Conservation (phyloP, 164 flowering plant genomes). For the Stephania cephalantha region DNA sequence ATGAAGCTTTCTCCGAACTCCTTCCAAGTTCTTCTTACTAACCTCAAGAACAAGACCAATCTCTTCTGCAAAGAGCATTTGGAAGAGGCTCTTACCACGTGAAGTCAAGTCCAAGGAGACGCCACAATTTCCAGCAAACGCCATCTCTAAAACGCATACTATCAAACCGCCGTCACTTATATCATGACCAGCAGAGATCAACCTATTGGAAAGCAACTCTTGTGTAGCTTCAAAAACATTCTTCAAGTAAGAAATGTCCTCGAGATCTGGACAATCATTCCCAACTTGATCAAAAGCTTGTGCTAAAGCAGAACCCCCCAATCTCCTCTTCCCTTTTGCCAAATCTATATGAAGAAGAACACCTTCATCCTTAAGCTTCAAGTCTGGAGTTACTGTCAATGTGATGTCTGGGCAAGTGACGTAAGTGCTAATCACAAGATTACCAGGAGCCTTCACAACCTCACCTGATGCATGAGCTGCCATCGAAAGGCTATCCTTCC, state of each 20-base stretch:
- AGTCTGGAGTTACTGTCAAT: slow-evolving; percentile 85
- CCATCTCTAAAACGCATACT: slow-evolving; percentile 73
- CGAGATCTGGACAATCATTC: slow-evolving; percentile 81
- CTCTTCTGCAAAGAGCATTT: slow-evolving; percentile 82
- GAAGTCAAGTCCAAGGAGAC: slow-evolving; percentile 50
- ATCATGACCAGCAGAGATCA: slow-evolving; percentile 93
- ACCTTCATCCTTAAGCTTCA: slow-evolving; percentile 80
- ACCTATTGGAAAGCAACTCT: slow-evolving; percentile 45
- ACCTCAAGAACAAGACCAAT: slow-evolving; percentile 86
- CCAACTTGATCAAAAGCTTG: slow-evolving; percentile 87
- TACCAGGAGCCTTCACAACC: slow-evolving; percentile 93
- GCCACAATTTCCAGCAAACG: slow-evolving; percentile 96
- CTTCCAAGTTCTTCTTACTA: slow-evolving; percentile 41
- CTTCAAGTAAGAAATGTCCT: slow-evolving; percentile 73
- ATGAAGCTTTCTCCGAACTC: slow-evolving; percentile 38
- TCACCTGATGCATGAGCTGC: slow-evolving; percentile 78
- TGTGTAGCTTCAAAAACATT: slow-evolving; percentile 66
- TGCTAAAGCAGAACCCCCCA: slow-evolving; percentile 97
- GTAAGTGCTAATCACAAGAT: slow-evolving; percentile 82
- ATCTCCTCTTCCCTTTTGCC: slow-evolving; percentile 72
- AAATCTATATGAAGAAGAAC: slow-evolving; percentile 78
- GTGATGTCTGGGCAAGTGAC: slow-evolving; percentile 94
- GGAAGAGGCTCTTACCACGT: slow-evolving; percentile 38
- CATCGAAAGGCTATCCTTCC: slow-evolving; percentile 98
- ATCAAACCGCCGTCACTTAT: slow-evolving; percentile 90